Evolutionary conservation across 2,329 filamentous ascomycete species (phyloP).

Genomic region (Aspergillus glaucus): DNA sequence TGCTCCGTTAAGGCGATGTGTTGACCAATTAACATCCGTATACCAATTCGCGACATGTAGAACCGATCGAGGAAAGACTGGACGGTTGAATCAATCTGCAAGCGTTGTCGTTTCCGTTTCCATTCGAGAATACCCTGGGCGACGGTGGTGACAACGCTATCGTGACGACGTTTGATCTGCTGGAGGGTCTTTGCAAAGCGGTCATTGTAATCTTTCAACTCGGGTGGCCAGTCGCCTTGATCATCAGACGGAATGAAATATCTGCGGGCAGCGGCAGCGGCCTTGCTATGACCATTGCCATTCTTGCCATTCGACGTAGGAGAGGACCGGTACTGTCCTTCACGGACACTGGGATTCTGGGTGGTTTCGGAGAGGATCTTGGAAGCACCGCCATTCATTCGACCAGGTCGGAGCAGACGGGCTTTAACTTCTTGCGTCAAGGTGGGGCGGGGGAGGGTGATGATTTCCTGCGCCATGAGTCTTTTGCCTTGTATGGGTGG

Average conservation of each 20-base stretch:
- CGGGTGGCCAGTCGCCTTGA: constrained; percentile 81
- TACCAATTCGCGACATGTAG: constrained; percentile 99
- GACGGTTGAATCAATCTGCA: constrained; percentile 97
- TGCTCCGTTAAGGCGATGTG: constrained; percentile 97
- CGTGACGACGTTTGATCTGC: constrained; percentile 91
- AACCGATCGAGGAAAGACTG: constrained; percentile 97
- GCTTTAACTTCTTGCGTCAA: constrained; percentile 70
- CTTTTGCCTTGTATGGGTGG: constrained; percentile 4
- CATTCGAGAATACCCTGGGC: constrained; percentile 97
- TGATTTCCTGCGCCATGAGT: constrained; percentile 65
- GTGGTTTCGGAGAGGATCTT: constrained; percentile 75
- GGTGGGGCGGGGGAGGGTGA: constrained; percentile 69
- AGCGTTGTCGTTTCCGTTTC: constrained; percentile 89
- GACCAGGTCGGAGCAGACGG: constrained; percentile 56
- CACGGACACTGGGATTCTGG: constrained; percentile 79
- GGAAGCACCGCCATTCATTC: constrained; percentile 51
- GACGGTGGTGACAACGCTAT: constrained; percentile 95
- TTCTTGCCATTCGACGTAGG: constrained; percentile 32
- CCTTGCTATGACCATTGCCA: constrained; percentile 47
- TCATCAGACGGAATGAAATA: constrained; percentile 95
- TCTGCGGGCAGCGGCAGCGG: constrained; percentile 51
- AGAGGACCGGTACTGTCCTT: constrained; percentile 66
- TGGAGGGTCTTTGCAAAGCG: constrained; percentile 83
- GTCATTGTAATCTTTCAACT: constrained; percentile 89
- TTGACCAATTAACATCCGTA: constrained; percentile 97